These are phyloP conservation scores for Symbiodinium pilosum DNA, from an alignment of 73 alveolate genomes.

Conservation along the genomic window DNA sequence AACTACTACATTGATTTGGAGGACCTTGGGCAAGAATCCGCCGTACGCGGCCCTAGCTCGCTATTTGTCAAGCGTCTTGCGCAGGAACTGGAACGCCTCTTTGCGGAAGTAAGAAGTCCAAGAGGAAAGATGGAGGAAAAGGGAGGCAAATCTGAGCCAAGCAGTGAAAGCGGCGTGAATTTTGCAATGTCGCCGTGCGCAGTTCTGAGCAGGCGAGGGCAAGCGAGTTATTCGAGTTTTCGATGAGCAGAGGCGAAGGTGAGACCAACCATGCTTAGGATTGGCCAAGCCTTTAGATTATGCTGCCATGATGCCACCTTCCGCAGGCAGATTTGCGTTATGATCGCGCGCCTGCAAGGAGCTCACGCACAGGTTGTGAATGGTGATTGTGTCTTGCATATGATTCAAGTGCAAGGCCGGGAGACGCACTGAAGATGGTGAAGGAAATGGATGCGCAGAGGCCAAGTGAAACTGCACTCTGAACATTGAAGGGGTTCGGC, in stretches of 20 bases:
- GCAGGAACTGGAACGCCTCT: conserved; percentile 82
- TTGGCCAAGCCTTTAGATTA: too few relatives aligned
- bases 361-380: conserved; percentile 6
- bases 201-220: conserved; percentile 27
- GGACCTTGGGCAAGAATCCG: neutral
- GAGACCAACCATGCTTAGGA: too few relatives aligned
- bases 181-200: neutral
- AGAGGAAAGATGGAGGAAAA: conserved; percentile 28
- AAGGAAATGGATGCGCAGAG: neutral
- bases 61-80: too few relatives aligned
- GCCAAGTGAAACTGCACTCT: neutral
- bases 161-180: too few relatives aligned
- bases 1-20: conserved; percentile 48
- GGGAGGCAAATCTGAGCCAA: neutral
- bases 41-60: too few relatives aligned
- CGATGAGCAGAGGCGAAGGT: conserved; percentile 85
- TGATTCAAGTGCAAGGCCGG: neutral
- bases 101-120: conserved; percentile 59
- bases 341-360: conserved; percentile 38
- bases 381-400: neutral
- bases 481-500: too few relatives aligned
- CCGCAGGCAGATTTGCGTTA: conserved; percentile 86
- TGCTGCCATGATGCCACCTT: too few relatives aligned
- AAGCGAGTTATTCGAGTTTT: conserved; percentile 84
- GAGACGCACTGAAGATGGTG: neutral